Conservation (phyloP, 192 early-diverging fungal species). For the Lunasporangiospora selenospora region DNA sequence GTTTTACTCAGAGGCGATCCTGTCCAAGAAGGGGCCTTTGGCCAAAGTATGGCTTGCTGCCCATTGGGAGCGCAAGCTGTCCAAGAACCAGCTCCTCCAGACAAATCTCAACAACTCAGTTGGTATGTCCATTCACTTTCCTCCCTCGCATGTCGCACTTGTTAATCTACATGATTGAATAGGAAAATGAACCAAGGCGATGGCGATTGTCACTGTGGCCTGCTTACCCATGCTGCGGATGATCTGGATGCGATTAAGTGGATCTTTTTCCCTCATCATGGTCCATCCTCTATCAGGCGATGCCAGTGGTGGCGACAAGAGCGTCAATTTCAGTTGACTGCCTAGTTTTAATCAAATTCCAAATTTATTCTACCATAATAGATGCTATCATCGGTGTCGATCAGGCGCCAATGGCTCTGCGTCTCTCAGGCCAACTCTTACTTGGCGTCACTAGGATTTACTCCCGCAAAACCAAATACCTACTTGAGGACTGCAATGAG, state of each 20-base stretch:
- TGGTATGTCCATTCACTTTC: conserved; percentile 52
- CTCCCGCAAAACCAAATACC: conserved; percentile 94
- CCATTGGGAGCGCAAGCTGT: conserved; percentile 96
- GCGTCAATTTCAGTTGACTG: conserved; percentile 6
- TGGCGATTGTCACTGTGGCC: background rate
- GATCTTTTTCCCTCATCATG: no score
- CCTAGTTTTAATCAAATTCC: background rate
- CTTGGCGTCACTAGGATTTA: conserved; percentile 96
- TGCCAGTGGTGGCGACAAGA: no score
- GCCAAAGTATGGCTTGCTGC: conserved; percentile 98
- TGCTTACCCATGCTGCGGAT: background rate
- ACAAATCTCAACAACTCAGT: conserved; percentile 91
- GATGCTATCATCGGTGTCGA: conserved; percentile 83
- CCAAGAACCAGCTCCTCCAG: conserved; percentile 92
- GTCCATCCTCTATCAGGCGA: no score
- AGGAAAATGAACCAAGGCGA: background rate
- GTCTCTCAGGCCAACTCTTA: conserved; percentile 95
- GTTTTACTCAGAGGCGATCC: conserved; percentile 83
- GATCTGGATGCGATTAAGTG: no score
- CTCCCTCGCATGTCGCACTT: background rate
- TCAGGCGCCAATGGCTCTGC: conserved; percentile 88
- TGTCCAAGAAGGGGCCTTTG: conserved; percentile 87
- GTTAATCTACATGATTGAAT: background rate
- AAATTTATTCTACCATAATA: conserved; percentile 35
- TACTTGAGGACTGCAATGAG: conserved; percentile 98